Base-by-base conservation (phyloP, 192 early-diverging fungal genomes). In the Linnemannia hyalina region DNA sequence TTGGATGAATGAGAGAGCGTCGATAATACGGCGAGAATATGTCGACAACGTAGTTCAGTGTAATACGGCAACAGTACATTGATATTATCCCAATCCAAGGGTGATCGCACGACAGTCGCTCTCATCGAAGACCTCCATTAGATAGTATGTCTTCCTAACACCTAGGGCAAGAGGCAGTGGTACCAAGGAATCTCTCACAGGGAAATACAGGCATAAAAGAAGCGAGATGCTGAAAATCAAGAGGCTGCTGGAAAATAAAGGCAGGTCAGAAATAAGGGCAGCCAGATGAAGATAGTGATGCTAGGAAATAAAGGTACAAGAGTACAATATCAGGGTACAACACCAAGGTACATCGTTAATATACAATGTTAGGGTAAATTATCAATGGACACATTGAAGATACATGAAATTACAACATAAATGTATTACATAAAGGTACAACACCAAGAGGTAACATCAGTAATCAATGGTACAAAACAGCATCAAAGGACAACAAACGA, bases 181-280 rank as follows among this genome's bases (percentile, higher is more conserved):
- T 35, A 70, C 68, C 68, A 70, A 70, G 38, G 16, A 38, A 70
- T 70, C 41, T 70, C 68, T 70, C 68, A 32, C 68, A 70, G 35
- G 68, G 68, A 70, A 70, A 70, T 70, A 70, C 35, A 38, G 68
- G 40, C 69, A 70, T 70, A 70, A 70, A 42, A 70, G 38, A 70
- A 42, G 38, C 40, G 40, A 70, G 69, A 40, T 22, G 32, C 69
- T 42, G 18, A 70, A 70, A 42, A 46, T 23, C 18, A 70, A 70
- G 38, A 42, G 36, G 35, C 40, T 18, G 69, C 16, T 70, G 40
- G 69, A 22, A 70, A 70, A 70, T 23, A 70, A 23, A 16, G 20
- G 69, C 32, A 23, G 69, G 40, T 41, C 16, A 70, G 68, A 70
- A 70, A 41, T 36, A 41, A 41, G 38, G 38, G 68, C n/a, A n/a